Conservation (phyloP, 2,329 filamentous ascomycete genomes). For the Hypocrella siamensis region DNA sequence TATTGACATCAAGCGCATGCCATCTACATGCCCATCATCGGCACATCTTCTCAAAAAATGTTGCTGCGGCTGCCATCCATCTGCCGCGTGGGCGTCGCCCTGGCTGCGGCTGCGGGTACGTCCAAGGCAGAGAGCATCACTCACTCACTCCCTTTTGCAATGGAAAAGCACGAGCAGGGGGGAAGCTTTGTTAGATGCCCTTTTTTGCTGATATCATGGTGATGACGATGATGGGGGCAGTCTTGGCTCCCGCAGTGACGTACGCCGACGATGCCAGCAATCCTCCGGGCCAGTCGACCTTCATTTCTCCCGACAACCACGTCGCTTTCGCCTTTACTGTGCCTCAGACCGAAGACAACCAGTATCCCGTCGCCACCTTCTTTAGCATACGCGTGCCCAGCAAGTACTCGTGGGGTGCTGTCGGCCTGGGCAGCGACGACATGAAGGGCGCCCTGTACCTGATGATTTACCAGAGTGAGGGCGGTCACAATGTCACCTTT, state of each 20-base stretch:
- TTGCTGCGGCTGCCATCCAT: too few relatives aligned
- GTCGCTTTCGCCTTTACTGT: slow-evolving; percentile 35
- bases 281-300: slow-evolving; percentile 21
- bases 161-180: too few relatives aligned
- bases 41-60: too few relatives aligned
- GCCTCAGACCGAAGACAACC: slow-evolving; percentile 25
- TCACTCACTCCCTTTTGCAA: too few relatives aligned
- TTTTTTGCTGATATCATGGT: neutral
- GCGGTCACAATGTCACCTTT: slow-evolving; percentile 34
- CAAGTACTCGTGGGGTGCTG: slow-evolving; percentile 32
- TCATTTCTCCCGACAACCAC: slow-evolving; percentile 25
- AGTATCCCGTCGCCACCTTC: slow-evolving; percentile 23
- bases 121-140: too few relatives aligned
- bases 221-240: slow-evolving; percentile 4
- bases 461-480: slow-evolving; percentile 33
- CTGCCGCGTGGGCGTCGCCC: too few relatives aligned
- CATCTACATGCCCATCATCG: too few relatives aligned
- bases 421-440: slow-evolving; percentile 36
- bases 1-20: too few relatives aligned
- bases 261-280: slow-evolving; percentile 13
- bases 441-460: slow-evolving; percentile 38
- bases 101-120: too few relatives aligned
- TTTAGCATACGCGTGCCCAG: slow-evolving; percentile 35
- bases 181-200: too few relatives aligned
- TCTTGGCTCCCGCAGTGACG: slow-evolving; percentile 8